Evolutionary conservation across 2,329 filamentous ascomycete species (phyloP), one percentile per base, ranked within the genome.

Genomic region (Tolypocladium ovalisporum): DNA sequence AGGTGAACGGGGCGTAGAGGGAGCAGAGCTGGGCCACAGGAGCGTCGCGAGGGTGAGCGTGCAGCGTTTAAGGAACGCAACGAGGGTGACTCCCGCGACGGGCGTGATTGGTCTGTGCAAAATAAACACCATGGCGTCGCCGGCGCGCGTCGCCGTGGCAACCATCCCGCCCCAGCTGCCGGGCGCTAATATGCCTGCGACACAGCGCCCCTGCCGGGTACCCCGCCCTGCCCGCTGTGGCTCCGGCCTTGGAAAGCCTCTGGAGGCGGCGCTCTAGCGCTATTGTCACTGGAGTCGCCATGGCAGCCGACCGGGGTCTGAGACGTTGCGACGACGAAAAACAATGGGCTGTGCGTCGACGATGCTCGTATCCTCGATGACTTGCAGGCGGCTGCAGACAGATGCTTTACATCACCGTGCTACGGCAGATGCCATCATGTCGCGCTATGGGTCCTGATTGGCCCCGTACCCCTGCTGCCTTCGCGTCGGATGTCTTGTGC

Each of bases 231-330:
- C 34, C 34, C 36, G 52, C 52, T 37, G 34, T 34, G 22, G n/a
- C 32, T 3, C 9, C 51, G 19, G 44, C 44, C 44, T 10, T 34
- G 47, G 47, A 51, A n/a, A 19, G 8, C 47, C 3, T 12, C 32
- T n/a, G 22, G 35, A 52, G 15, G 29, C 3, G 44, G 27, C 27
- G 7, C 27, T 4, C 8, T 49, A 54, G 52, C 52, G 52, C 52
- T 35, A 54, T 40, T 35, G 42, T 15, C 22, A 27, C 35, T 24
- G 47, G 59, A 63, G 62, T 63, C 62, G 60, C 62, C 62, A 61
- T 63, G 62, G 62, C 62, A 62, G 58, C 62, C 54, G 56, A 60
- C 56, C 57, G 55, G 56, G 56, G 59, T 60, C 58, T 58, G 58
- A 61, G 58, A 62, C 56, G 54, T 52, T 12, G 9, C 19, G 29